Evolutionary conservation across 352 stramenopile genomes (phyloP), one percentile per base, ranked within the genome.

Genomic region (Saprolegnia diclina): DNA sequence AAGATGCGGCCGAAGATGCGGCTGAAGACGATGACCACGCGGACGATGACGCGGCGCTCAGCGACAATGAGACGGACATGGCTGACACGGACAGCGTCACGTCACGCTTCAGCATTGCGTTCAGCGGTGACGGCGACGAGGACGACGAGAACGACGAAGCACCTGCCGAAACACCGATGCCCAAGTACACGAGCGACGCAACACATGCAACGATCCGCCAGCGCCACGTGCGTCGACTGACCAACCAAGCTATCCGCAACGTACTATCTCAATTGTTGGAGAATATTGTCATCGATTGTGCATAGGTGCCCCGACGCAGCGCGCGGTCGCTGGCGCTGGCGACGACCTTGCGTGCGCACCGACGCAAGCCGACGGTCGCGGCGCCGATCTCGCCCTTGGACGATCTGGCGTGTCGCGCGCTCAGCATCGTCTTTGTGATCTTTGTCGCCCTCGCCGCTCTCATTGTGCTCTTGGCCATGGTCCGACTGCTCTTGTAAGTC

Each of bases 111-210:
- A 42, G 24, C 24, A 10, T 59, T 59, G 52, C 52, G 13, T 59
- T 59, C 11, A 59, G 52, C 35, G 52, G 52, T 3, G 52, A 42
- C 16, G 52, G 35, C 3, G 35, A 59, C 16, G 52, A 59, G 24
- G 35, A 35, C 13, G 35, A 59, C 18, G 52, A 35, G 11, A 1
- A 11, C 24, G 13, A 4, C 24, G 13, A 52, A 52, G 45, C 18
- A 52, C 11, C 13, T 1, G 19, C 24, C 11, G 52, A 59, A 11
- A 40, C 24, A 9, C 24, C 19, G 24, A 65, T 88, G 40, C 83
- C 84, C 10, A 82, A 89, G 67, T 91, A 45, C 44, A 37, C 46
- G 9, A 19, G 19, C 29, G 45, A 69, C 7, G 18, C 19, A 6
- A 69, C 63, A 0, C 63, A 69, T 61, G 42, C 63, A 19, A 69